Evolutionary conservation across 331 rosid species (phyloP).

Genomic region (Malus hybrid): DNA sequence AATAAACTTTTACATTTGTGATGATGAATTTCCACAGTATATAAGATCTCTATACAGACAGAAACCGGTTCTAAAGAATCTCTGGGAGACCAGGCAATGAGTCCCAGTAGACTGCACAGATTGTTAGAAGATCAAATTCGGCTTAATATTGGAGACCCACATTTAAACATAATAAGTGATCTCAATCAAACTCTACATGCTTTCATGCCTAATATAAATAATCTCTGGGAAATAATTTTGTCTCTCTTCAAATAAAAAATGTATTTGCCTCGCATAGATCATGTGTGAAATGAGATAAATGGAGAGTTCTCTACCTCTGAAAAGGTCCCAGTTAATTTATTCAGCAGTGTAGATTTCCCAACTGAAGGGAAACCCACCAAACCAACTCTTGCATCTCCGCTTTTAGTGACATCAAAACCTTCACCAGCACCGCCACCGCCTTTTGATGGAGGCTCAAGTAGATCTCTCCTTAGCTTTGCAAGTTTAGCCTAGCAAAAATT

Average conservation of each 20-base stretch:
- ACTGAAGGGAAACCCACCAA: conserved; percentile 98
- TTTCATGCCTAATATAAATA: not conserved
- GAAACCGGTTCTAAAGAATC: not conserved
- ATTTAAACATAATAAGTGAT: not conserved
- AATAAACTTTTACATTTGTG: not conserved
- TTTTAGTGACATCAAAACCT: conserved; percentile 98
- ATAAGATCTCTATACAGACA: not conserved
- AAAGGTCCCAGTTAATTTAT: conserved; percentile 95
- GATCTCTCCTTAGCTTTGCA: conserved; percentile 92
- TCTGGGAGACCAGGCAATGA: not conserved
- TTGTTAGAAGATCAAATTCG: not conserved
- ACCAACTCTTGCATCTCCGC: conserved; percentile 99
- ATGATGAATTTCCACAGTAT: not conserved
- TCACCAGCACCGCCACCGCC: conserved; percentile 98
- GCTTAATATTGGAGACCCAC: not conserved
- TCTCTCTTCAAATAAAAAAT: not conserved
- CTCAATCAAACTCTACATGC: not conserved
- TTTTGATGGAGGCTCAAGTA: conserved; percentile 77
- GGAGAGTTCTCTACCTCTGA: conserved; percentile 66
- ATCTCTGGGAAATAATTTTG: not conserved
- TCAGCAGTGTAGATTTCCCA: conserved; percentile 90
- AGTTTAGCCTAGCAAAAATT: conserved; percentile 77
- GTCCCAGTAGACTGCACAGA: not conserved
- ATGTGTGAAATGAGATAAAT: not conserved
- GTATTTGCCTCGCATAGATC: not conserved